Base-by-base conservation (phyloP, 495 filamentous ascomycete genomes). In the Pseudevernia furfuracea region DNA sequence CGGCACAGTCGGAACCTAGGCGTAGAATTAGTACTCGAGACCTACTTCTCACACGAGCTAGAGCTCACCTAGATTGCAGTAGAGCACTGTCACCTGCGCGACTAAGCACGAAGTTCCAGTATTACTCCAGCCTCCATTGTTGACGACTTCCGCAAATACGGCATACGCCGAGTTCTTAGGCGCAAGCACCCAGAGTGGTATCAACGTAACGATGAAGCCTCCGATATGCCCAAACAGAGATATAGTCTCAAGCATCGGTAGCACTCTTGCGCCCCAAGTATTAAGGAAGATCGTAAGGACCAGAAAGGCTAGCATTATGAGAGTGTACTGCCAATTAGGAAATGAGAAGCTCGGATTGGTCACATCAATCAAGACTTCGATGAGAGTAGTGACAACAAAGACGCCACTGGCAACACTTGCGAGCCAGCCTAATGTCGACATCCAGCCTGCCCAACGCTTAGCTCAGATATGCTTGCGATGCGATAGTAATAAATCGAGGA, bases 401-500 rank as follows among this genome's bases (percentile, higher is more conserved):
- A 77, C 58, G 65, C 74, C 75, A n/a, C 71, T 71, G 19, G 74
- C 73, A 70, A 52, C 74, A 67, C 53, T 72, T 60, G 67, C 74
- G 60, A 66, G 75, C 77, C 71, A 82, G 60, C 78, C 78, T 65
- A 71, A 73, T 49, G 65, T 79, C 28, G 75, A 76, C 70, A 79
- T 78, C 80, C 81, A 84, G 7, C 81, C 74, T 49, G 67, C 57
- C 25, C 69, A 60, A 12, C 59, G 30, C 57, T 59, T 41, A 60
- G 58, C 39, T 43, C 21, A 23, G 6, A 12, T 25, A n/a, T 14
- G 58, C 4, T 28, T n/a, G 32, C 2, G 14, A 46, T 15, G 15
- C 59, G 4, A 14, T 59, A 28, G 28, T 12, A 15, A 3, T 3
- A 4, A 55, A 38, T 44, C 9, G 65, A 32, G 67, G n/a, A 58